Evolutionary conservation across 768 basidiomycete species (phyloP).

Genomic region (Leccinum olivaceopallidum): DNA sequence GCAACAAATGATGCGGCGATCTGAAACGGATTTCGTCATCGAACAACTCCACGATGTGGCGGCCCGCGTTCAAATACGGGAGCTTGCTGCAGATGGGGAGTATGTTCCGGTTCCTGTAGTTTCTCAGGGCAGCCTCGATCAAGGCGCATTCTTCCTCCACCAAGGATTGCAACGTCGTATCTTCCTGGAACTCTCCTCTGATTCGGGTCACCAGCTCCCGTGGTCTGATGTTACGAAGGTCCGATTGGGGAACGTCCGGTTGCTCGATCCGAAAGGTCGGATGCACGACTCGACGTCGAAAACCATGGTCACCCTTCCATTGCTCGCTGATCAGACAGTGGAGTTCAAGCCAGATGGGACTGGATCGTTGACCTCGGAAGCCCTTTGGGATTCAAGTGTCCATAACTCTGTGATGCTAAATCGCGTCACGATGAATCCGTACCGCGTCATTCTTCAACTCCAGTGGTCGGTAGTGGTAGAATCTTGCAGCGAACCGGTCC

Average conservation of each 20-base stretch:
- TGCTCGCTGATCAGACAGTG: constrained; percentile 69
- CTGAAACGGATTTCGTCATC: constrained; percentile 88
- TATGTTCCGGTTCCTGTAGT: constrained; percentile 85
- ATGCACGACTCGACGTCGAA: constrained; percentile 78
- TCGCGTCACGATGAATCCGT: constrained; percentile 73
- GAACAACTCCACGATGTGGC: constrained; percentile 91
- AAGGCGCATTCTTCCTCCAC: constrained; percentile 84
- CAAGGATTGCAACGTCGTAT: constrained; percentile 93
- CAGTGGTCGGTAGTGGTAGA: constrained; percentile 81
- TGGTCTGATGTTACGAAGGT: constrained; percentile 82
- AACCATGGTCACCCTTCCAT: constrained; percentile 66
- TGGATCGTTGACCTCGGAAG: constrained; percentile 63
- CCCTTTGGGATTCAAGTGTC: constrained; percentile 91
- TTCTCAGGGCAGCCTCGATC: constrained; percentile 71
- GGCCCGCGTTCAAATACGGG: constrained; percentile 82
- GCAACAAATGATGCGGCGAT: constrained; percentile 84
- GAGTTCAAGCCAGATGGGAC: constrained; percentile 87
- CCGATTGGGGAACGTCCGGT: constrained; percentile 78
- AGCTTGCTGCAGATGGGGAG: constrained; percentile 81
- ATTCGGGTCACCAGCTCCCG: constrained; percentile 86
- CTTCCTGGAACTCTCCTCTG: constrained; percentile 72
- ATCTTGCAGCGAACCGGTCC: constrained; percentile 80
- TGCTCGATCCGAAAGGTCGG: constrained; percentile 82
- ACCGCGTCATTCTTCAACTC: constrained; percentile 78
- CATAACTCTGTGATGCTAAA: constrained; percentile 88